Base-by-base conservation (phyloP, 805 yeast species). In the Barnettozyma salicaria region DNA sequence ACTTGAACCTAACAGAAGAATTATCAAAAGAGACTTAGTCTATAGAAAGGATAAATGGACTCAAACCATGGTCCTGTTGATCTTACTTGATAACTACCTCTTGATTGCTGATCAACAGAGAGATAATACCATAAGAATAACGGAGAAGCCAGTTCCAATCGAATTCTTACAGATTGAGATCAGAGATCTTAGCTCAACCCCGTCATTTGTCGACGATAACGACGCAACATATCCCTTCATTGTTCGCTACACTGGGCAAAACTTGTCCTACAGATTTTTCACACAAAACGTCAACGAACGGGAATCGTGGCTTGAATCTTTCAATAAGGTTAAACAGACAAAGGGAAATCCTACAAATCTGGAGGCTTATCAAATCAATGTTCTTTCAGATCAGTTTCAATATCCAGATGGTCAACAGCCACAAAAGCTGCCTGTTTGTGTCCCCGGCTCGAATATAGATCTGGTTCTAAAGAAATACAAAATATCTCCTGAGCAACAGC, bases 31-130 rank as follows among this genome's bases (percentile, higher is more conserved):
- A 9, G 92, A 88, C 0, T 71, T 68, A 19, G 69, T 82, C 13
- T 49, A 63, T 2, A 67, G 80, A 38, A 76, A 79, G 41, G 92
- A 81, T 33, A 61, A 77, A 49, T 74, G 78, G 64, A 62, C 78
- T 21, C 80, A 78, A 27, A 67, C 82, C 27, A 60, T 65, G 7
- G 63, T 69, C 1, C 59, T 65, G 1, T 49, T 82, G 18, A 73
- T 84, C 14, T 59, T 86, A 20, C 59, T 86, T 36, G 95, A 86
- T 52, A 83, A 86, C 50, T 83, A 68, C 48, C 58, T 86, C 30
- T 52, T 86, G 22, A 69, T 86, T 1, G 78, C 85, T 1, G 80
- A 85, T 27, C 67, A 67, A 32, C 56, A 71, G 3, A 63, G 64
- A 7, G 71, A 68, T 30, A 58, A 49, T 25, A 49, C 47, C 13